These are phyloP conservation scores for Cercophora scortea DNA, from an alignment of 495 filamentous ascomycete genomes.

Conservation along the genomic window DNA sequence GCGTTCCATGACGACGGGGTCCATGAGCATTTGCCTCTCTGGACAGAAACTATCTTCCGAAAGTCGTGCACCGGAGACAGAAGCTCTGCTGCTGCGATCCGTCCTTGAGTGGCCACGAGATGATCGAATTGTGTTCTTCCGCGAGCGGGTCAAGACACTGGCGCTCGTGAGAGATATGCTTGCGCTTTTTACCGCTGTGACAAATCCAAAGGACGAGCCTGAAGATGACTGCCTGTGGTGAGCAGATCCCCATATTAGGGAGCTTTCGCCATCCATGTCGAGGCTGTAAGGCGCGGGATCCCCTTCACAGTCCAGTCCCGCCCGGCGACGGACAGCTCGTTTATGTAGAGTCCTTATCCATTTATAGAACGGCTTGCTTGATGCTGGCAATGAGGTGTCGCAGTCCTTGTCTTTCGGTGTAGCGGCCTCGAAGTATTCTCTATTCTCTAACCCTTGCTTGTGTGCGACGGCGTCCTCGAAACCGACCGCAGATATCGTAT, in stretches of 20 bases:
- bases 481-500: conserved; percentile 32
- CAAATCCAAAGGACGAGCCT: conserved; percentile 62
- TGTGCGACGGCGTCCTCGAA: conserved; percentile 23
- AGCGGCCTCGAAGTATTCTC: conserved; percentile 17
- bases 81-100: conserved; percentile 55
- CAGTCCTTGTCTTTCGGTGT: conserved; percentile 2
- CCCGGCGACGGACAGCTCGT: conserved; percentile 34
- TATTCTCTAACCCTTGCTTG: conserved; percentile 16
- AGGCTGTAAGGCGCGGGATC: conserved; percentile 33
- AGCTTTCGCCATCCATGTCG: conserved; percentile 18
- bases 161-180: conserved; percentile 63
- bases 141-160: conserved; percentile 56
- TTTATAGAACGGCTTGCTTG: conserved; percentile 41
- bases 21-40: conserved; percentile 46
- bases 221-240: conserved; percentile 55
- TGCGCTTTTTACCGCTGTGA: conserved; percentile 69
- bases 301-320: conserved; percentile 16
- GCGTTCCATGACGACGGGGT: conserved; percentile 63
- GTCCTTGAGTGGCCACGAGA: conserved; percentile 48
- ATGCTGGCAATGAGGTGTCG: conserved; percentile 8
- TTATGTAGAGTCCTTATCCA: conserved; percentile 52
- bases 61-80: conserved; percentile 46
- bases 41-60: conserved; percentile 62
- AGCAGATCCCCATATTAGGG: conserved; percentile 9
- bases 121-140: conserved; percentile 41